Conservation (phyloP, 1,284 basidiomycete genomes). For the Tylopilus sp. region DNA sequence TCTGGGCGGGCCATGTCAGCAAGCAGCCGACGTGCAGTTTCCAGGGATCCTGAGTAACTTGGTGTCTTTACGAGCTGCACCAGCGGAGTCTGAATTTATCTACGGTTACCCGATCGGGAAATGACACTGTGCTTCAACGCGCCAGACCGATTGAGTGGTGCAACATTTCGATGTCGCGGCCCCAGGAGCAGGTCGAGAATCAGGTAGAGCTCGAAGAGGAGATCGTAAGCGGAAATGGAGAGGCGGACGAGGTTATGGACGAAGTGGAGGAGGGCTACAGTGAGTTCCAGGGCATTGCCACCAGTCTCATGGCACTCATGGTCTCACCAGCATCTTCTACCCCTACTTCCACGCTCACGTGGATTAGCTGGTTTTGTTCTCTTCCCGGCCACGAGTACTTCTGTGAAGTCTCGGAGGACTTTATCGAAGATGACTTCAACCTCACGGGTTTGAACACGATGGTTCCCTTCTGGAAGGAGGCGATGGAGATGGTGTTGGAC, state of each 20-base stretch:
- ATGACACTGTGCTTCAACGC: conserved; percentile 14
- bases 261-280: conserved; percentile 72
- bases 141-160: conserved; percentile 26
- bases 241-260: conserved; percentile 69
- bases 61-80: neutral
- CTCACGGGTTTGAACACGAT: conserved; percentile 92
- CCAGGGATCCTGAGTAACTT: conserved; percentile 11
- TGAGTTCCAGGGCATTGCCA: conserved; percentile 40
- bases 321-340: conserved; percentile 68
- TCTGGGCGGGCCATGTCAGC: conserved; percentile 53
- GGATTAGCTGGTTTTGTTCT: conserved; percentile 99
- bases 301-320: conserved; percentile 16
- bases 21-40: conserved; percentile 43
- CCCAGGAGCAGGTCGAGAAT: conserved; percentile 44
- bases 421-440: conserved; percentile 99
- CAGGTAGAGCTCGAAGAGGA: conserved; percentile 55
- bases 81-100: conserved; percentile 33
- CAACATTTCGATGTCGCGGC: conserved; percentile 47
- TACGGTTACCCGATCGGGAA: conserved; percentile 31
- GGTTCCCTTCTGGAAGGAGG: conserved; percentile 99
- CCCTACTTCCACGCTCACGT: conserved; percentile 85
- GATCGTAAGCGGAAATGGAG: conserved; percentile 48
- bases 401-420: conserved; percentile 96
- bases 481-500: conserved; percentile 99
- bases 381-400: conserved; percentile 99